Evolutionary conservation across 352 stramenopile species (phyloP).

Genomic region (Phytopythium ostracodes): DNA sequence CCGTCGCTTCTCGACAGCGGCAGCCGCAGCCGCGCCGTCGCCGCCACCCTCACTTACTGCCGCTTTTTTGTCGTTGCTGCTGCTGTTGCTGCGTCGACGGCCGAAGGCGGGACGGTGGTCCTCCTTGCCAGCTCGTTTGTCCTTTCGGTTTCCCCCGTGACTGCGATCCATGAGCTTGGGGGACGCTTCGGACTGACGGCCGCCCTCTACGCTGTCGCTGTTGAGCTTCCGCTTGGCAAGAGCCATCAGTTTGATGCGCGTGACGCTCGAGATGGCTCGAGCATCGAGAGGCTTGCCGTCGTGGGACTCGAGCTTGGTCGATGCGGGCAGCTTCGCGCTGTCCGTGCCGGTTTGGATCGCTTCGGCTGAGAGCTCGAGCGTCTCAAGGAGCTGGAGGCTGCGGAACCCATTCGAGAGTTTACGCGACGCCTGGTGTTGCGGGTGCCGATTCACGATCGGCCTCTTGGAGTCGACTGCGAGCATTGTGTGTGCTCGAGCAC

Average conservation of each 20-base stretch:
- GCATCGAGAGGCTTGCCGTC: slow-evolving; percentile 2
- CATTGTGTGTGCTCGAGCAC: no score
- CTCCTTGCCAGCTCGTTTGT: background rate
- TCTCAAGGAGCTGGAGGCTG: slow-evolving; percentile 25
- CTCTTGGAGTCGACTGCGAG: background rate
- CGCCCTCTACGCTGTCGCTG: background rate
- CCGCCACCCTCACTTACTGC: background rate
- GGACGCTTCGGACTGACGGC: background rate
- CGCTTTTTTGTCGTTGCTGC: background rate
- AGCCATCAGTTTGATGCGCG: slow-evolving; percentile 22
- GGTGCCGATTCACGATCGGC: background rate
- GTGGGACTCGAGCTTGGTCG: background rate
- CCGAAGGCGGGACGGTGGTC: background rate
- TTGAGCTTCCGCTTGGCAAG: slow-evolving; percentile 22
- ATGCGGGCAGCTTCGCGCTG: background rate
- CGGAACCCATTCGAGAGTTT: slow-evolving; percentile 17
- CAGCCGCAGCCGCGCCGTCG: background rate
- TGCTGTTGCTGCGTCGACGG: background rate
- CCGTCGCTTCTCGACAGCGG: background rate
- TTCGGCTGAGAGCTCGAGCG: slow-evolving; percentile 27
- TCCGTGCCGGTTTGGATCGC: slow-evolving; percentile 11
- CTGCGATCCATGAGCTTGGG: background rate
- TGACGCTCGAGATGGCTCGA: slow-evolving; percentile 14
- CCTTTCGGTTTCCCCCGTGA: background rate
- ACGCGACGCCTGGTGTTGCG: background rate